Evolutionary conservation across 2,329 filamentous ascomycete genomes (phyloP).

Genomic region (Massarina eburnea): DNA sequence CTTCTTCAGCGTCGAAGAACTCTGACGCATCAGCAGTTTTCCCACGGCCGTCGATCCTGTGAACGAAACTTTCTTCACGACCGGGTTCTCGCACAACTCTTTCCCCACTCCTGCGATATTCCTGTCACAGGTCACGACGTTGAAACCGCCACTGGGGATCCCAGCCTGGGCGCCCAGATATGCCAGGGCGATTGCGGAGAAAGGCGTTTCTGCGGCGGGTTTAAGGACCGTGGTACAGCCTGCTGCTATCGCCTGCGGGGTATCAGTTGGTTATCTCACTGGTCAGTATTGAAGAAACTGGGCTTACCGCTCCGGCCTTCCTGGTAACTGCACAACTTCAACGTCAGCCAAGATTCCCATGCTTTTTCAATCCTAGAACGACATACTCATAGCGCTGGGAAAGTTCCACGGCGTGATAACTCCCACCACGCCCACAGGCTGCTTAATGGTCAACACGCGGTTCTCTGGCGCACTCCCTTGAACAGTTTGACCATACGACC

Average conservation of each 20-base stretch:
- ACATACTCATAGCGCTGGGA: slow-evolving; percentile 24
- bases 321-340: too few relatives aligned
- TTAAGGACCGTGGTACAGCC: too few relatives aligned
- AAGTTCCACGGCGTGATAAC: slow-evolving; percentile 33
- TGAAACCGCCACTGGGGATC: too few relatives aligned
- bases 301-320: slow-evolving; percentile 37
- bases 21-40: slow-evolving; percentile 10
- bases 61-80: slow-evolving; percentile 19
- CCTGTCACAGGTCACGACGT: too few relatives aligned
- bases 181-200: too few relatives aligned
- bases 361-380: too few relatives aligned
- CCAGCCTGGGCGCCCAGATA: too few relatives aligned
- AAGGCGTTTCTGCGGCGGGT: too few relatives aligned
- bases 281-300: too few relatives aligned
- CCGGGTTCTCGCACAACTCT: slow-evolving; percentile 7
- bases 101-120: too few relatives aligned
- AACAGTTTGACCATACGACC: slow-evolving; percentile 63
- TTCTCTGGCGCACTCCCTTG: slow-evolving; percentile 46
- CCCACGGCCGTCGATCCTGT: slow-evolving; percentile 20
- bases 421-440: slow-evolving; percentile 30
- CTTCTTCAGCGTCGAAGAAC: slow-evolving; percentile 11
- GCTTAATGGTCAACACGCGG: slow-evolving; percentile 23
- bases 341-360: too few relatives aligned
- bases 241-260: too few relatives aligned
- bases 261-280: slow-evolving; percentile 33